Evolutionary conservation across 768 basidiomycete genomes (phyloP).

Genomic region (Pleurotus djamor): DNA sequence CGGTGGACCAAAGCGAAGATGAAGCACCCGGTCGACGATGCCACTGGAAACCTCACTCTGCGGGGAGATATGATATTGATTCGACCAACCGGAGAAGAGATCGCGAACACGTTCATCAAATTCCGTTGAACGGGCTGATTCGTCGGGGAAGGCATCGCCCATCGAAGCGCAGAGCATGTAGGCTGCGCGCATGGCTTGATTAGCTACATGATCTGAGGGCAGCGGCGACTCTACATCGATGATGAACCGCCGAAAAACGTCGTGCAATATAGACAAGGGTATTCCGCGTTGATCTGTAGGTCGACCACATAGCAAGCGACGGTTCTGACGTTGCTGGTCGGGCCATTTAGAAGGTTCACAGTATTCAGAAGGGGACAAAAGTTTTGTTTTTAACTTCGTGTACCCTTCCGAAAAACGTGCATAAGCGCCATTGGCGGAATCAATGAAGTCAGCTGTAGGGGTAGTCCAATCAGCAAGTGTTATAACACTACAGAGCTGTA

Average conservation of each 20-base stretch:
- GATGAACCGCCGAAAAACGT: slow-evolving; percentile 1
- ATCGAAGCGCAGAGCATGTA: background rate
- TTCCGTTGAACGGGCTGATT: background rate
- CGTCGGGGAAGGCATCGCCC: background rate
- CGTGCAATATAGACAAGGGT: background rate
- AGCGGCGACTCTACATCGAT: background rate
- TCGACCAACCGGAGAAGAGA: background rate
- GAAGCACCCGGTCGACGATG: background rate
- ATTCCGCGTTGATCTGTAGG: background rate
- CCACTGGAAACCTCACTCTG: background rate
- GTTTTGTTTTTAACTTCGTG: background rate
- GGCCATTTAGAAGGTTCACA: background rate
- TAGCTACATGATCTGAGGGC: background rate
- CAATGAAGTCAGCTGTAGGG: background rate
- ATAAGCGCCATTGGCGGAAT: background rate
- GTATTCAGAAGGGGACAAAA: background rate
- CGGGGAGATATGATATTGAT: background rate
- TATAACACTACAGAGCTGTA: too few relatives aligned
- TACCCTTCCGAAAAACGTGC: background rate
- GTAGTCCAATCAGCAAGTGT: too few relatives aligned
- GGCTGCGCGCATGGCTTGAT: background rate
- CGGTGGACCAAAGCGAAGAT: background rate
- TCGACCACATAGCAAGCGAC: background rate
- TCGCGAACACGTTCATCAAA: background rate
- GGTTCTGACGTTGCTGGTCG: background rate